Conservation (phyloP, 2,329 filamentous ascomycete species). For the Cordyceps javanica region DNA sequence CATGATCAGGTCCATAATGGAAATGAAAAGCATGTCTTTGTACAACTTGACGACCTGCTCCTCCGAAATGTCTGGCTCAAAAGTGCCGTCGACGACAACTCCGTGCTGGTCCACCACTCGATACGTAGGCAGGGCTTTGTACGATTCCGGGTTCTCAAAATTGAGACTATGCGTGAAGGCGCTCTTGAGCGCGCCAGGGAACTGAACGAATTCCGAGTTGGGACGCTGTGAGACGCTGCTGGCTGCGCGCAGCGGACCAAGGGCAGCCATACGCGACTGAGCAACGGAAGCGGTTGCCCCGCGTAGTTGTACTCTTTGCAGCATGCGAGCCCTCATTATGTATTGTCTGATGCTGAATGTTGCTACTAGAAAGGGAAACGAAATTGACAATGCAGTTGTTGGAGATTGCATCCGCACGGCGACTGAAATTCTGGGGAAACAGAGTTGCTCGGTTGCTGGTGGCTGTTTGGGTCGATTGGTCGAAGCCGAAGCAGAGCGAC, state of each 20-base stretch:
- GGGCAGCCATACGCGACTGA: slow-evolving; percentile 15
- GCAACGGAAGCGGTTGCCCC: slow-evolving; percentile 19
- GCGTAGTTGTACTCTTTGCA: slow-evolving; percentile 25
- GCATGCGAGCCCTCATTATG: slow-evolving; percentile 29
- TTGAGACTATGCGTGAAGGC: slow-evolving; percentile 77
- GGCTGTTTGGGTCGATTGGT: slow-evolving; percentile 10
- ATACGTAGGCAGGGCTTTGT: slow-evolving; percentile 80
- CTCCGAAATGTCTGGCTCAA: slow-evolving; percentile 63
- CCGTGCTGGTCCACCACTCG: slow-evolving; percentile 88
- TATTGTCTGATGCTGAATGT: not conserved
- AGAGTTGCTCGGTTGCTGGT: slow-evolving; percentile 9
- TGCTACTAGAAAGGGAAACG: not conserved
- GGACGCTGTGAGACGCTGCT: slow-evolving; percentile 51
- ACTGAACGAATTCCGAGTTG: slow-evolving; percentile 55
- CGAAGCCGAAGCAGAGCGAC: slow-evolving; percentile 17
- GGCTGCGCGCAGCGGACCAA: slow-evolving; percentile 28
- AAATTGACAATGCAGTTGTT: not conserved
- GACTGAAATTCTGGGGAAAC: slow-evolving; percentile 9
- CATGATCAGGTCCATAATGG: slow-evolving; percentile 96
- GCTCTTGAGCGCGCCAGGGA: slow-evolving; percentile 92
- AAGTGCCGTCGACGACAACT: slow-evolving; percentile 66
- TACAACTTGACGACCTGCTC: slow-evolving; percentile 54
- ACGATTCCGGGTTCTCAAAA: slow-evolving; percentile 68
- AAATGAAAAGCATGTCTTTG: slow-evolving; percentile 59
- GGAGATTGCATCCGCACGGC: slow-evolving; percentile 8